A percentile compares a stretch with the other conserved stretches of the same genome.
Evolutionary conservation across 345 rosid species (phyloP).

Genomic region (Camelina sativa): DNA sequence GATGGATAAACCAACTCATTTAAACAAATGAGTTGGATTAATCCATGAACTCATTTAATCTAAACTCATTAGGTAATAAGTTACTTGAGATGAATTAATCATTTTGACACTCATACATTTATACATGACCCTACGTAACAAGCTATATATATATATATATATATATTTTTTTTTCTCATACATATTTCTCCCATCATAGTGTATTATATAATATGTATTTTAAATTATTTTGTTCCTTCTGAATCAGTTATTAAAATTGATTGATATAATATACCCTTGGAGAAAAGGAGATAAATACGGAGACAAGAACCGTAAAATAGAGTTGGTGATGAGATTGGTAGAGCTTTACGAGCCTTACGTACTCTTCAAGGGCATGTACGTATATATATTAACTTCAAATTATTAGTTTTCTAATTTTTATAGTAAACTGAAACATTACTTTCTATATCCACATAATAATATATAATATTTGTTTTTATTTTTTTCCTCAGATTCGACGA

Average conservation of each 20-base stretch:
- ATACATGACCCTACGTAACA: too few relatives aligned
- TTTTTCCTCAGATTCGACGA: slow-evolving; percentile 63
- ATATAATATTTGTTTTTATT: neutral
- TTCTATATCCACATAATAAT: neutral
- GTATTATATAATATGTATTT: too few relatives aligned
- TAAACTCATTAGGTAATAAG: too few relatives aligned
- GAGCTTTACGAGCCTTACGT: slow-evolving; percentile 87
- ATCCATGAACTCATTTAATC: too few relatives aligned
- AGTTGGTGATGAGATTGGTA: slow-evolving; percentile 63
- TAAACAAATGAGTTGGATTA: too few relatives aligned
- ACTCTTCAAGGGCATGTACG: slow-evolving; percentile 88
- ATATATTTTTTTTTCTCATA: too few relatives aligned
- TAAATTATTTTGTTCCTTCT: neutral
- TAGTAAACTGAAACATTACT: neutral
- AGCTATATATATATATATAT: too few relatives aligned
- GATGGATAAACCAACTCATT: too few relatives aligned
- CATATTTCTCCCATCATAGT: too few relatives aligned
- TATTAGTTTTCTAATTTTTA: neutral
- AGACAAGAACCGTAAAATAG: slow-evolving; percentile 40
- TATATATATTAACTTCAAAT: slow-evolving; percentile 3
- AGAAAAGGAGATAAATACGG: slow-evolving; percentile 35
- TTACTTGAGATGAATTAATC: too few relatives aligned
- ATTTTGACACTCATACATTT: too few relatives aligned
- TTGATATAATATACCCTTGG: slow-evolving; percentile 40
- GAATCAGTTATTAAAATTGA: slow-evolving; percentile 32